Base-by-base conservation (phyloP, 768 basidiomycete genomes). In the Amanita subjunquillea region DNA sequence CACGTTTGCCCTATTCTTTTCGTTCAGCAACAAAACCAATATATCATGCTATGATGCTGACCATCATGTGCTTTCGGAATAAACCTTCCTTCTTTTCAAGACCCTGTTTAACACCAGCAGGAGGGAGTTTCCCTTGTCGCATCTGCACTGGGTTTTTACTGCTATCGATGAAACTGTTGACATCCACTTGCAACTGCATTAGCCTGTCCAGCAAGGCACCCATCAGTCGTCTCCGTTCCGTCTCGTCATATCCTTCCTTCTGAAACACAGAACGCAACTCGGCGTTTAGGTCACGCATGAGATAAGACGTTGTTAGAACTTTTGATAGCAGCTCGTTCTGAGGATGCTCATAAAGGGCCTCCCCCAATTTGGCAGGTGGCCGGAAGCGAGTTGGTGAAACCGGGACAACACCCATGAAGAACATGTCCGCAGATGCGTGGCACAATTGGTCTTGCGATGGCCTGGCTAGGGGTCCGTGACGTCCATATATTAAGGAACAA, bases 31-130 rank as follows among this genome's bases (percentile, higher is more conserved):
- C 10, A 45, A 32, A 38, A 48, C 51, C 22, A 32, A 45, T 27
- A n/a, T 13, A 51, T 27, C 5, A 51, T 15, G 15, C 20, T 8
- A 27, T 48, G 50, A 47, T 23, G 67, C 78, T 53, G 54, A 92
- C 94, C 96, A 99, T 99, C 96, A 99, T 98, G 63, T 99, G 83
- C 69, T 94, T 96, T 54, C 96, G 77, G 77, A 99, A 99, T 46
- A 99, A 65, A 42, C 96, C 96, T 58, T 98, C 96, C 69, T 99
- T 99, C 78, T 98, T 99, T 72, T 99, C 96, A 60, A 99, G 69
- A 10, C 87, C 80, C 67, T 99, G 95, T 74, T 98, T 99, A 57
- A 99, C 83, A 57, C 96, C 96, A 41, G 84, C 75, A 32, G 94
- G 93, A 27, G 94, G 93, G 17, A 90, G 72, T 62, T 92, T 92